Evolutionary conservation across 176 grass and related monocot genomes (phyloP).

Genomic region (Zizania latifolia): DNA sequence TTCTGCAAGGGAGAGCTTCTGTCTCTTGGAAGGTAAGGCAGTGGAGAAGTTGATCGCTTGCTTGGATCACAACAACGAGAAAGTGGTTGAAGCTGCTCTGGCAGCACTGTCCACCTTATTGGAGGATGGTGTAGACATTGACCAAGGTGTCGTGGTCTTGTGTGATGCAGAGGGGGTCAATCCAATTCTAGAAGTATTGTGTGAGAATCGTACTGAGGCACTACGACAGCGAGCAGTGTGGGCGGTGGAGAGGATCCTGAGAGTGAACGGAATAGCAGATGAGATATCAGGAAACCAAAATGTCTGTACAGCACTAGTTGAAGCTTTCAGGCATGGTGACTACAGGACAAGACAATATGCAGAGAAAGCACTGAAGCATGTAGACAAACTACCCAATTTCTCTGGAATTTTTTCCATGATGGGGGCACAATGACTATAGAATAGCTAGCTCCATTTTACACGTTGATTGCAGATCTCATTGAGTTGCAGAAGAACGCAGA

Average conservation of each 20-base stretch:
- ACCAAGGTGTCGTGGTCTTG: constrained; percentile 69
- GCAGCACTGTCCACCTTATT: constrained; percentile 76
- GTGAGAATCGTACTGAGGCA: constrained; percentile 57
- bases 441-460: constrained; percentile 35
- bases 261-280: constrained; percentile 63
- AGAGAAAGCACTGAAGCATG: constrained; percentile 86
- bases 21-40: constrained; percentile 86
- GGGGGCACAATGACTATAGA: constrained; percentile 38
- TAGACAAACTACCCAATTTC: constrained; percentile 97
- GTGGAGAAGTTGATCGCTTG: constrained; percentile 88
- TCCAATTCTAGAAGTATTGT: constrained; percentile 64
- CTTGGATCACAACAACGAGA: constrained; percentile 78
- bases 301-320: constrained; percentile 79
- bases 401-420: constrained; percentile 90
- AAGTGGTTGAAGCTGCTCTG: constrained; percentile 80
- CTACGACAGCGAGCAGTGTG: constrained; percentile 66
- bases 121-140: constrained; percentile 88
- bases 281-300: constrained; percentile 92
- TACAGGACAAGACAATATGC: constrained; percentile 85
- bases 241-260: constrained; percentile 92
- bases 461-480: constrained; percentile 10
- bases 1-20: constrained; percentile 78
- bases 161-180: constrained; percentile 72
- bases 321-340: constrained; percentile 89
- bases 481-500: not conserved